A percentile compares a stretch with the other conserved stretches of the same genome.
Evolutionary conservation across 257 asterid genomes (phyloP).

Genomic region (Avicennia marina): DNA sequence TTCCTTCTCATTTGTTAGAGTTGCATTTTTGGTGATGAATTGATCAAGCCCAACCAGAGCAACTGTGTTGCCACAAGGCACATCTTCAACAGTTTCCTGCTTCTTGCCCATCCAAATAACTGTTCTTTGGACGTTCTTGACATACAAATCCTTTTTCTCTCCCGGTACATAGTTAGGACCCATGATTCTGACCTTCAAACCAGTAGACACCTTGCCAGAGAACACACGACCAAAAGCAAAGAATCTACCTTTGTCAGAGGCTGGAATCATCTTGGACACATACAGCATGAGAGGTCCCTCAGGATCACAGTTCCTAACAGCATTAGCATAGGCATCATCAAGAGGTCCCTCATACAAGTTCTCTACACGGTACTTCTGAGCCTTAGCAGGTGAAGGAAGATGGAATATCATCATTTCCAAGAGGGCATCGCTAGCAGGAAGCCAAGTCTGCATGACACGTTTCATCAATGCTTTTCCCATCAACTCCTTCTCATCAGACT

Average conservation of each 20-base stretch:
- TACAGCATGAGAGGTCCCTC: no score
- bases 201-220: slow-evolving; percentile 10
- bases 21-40: not conserved
- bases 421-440: slow-evolving; percentile 9
- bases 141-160: no score
- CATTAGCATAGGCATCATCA: slow-evolving; percentile 12
- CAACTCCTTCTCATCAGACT: no score
- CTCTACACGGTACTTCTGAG: slow-evolving; percentile 10
- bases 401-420: slow-evolving; percentile 15
- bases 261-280: no score
- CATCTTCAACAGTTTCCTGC: no score
- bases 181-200: slow-evolving; percentile 18
- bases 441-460: no score
- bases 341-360: slow-evolving; percentile 13
- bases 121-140: no score
- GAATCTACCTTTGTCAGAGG: slow-evolving; percentile 6
- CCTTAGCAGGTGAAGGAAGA: slow-evolving; percentile 7
- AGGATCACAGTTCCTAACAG: no score
- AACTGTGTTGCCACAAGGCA: no score
- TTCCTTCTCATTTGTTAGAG: slow-evolving; percentile 2
- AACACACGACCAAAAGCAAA: slow-evolving; percentile 9
- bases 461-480: no score
- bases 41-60: slow-evolving; percentile 2
- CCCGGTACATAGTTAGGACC: slow-evolving; percentile 13
- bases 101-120: no score